These are phyloP conservation scores for Pestalotiopsis sp. DNA, from an alignment of 2,329 filamentous ascomycete genomes.

Conservation along the genomic window DNA sequence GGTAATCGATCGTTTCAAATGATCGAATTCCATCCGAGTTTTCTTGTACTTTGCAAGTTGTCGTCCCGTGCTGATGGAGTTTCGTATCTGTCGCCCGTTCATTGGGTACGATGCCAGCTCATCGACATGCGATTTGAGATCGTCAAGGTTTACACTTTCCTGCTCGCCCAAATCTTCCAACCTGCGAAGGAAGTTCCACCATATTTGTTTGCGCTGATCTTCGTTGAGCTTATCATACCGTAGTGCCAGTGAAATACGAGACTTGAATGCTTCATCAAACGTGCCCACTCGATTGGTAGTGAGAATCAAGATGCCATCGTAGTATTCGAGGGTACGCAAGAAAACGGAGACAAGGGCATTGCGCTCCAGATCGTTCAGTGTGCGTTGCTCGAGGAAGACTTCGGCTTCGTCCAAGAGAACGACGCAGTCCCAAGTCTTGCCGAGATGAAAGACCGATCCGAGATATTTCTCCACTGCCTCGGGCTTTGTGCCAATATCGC, in stretches of 20 bases:
- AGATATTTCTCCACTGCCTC: slow-evolving; percentile 25
- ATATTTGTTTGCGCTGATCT: slow-evolving; percentile 19
- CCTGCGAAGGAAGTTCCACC: slow-evolving; percentile 21
- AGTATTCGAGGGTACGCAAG: slow-evolving; percentile 43
- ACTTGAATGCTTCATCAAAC: slow-evolving; percentile 28
- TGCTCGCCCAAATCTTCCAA: not conserved
- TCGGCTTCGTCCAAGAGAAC: slow-evolving; percentile 25
- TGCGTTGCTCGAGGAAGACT: slow-evolving; percentile 25
- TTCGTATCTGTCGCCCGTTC: slow-evolving; percentile 47
- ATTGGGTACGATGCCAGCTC: slow-evolving; percentile 37
- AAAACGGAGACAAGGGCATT: slow-evolving; percentile 32
- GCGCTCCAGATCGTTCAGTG: slow-evolving; percentile 18
- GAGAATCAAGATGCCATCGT: slow-evolving; percentile 43
- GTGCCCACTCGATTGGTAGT: slow-evolving; percentile 38
- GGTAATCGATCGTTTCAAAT: not conserved
- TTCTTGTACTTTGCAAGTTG: slow-evolving; percentile 21
- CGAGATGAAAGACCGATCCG: slow-evolving; percentile 20
- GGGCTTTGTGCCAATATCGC: slow-evolving; percentile 26
- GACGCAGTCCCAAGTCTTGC: slow-evolving; percentile 26
- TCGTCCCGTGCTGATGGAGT: slow-evolving; percentile 33
- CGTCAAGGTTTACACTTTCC: not conserved
- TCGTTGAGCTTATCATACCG: slow-evolving; percentile 21
- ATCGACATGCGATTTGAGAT: slow-evolving; percentile 14
- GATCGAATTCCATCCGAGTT: not conserved
- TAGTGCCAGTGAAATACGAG: slow-evolving; percentile 22